phyloP scores from a whole-genome alignment of 176 grass and related monocot genomes.

The Carex kokanica region DNA sequence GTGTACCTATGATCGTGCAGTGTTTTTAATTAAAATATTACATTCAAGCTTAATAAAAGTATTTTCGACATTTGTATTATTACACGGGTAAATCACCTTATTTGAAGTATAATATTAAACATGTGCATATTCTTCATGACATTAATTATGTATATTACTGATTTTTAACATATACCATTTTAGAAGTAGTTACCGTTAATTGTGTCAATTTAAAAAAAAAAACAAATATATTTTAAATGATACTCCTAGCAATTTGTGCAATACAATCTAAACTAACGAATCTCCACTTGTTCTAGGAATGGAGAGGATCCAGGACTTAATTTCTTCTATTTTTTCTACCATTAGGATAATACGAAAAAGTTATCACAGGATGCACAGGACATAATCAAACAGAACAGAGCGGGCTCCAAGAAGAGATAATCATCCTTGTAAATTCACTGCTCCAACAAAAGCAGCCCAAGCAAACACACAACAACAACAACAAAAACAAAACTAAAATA shows the following conservation, averaged over 20 bases:
- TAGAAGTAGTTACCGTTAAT: not conserved
- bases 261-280: not conserved
- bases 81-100: too few species aligned
- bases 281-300: not conserved
- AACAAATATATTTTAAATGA: not conserved
- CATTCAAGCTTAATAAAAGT: too few species aligned
- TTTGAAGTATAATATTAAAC: too few species aligned
- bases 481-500: slow-evolving; percentile 6
- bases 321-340: not conserved
- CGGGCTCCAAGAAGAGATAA: slow-evolving; percentile 10
- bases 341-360: not conserved
- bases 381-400: slow-evolving; percentile 17
- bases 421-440: not conserved
- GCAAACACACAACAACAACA: not conserved
- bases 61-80: too few species aligned
- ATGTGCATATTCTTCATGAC: too few species aligned
- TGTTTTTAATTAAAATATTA: too few species aligned
- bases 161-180: too few species aligned
- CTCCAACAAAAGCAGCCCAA: slow-evolving; percentile 3
- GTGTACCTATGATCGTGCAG: too few species aligned
- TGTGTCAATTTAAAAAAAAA: not conserved
- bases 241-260: not conserved
- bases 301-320: not conserved
- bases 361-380: slow-evolving; percentile 25
- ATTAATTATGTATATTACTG: too few species aligned